phyloP scores from a whole-genome alignment of 345 rosid genomes.

The Gossypium turneri region DNA sequence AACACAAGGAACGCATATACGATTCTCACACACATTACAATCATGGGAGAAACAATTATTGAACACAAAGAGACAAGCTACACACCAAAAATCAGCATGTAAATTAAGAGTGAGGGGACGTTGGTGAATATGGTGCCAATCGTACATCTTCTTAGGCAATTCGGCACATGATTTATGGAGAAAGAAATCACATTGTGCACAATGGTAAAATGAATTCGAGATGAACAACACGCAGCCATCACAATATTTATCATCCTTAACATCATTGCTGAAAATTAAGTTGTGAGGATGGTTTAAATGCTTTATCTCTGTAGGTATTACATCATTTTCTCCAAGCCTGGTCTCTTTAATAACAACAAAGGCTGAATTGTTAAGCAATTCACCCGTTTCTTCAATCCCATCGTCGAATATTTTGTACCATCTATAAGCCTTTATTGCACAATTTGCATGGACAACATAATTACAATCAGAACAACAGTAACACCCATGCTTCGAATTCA shows the following conservation, averaged over 20 bases:
- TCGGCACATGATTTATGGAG: background rate
- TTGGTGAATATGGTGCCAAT: background rate
- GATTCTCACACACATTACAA: background rate
- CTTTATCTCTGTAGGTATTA: background rate
- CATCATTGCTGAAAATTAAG: background rate
- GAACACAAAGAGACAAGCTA: fast-evolving
- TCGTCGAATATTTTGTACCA: background rate
- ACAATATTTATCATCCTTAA: background rate
- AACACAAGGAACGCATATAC: background rate
- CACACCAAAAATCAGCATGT: background rate
- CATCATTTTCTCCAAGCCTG: background rate
- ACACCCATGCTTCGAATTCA: background rate
- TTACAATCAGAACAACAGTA: background rate
- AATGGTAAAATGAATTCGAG: background rate
- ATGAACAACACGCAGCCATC: background rate
- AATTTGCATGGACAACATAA: background rate
- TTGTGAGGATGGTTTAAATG: background rate
- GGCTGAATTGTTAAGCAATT: background rate
- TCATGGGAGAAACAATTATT: background rate
- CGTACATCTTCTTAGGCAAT: background rate
- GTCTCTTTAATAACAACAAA: background rate
- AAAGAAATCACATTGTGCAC: background rate
- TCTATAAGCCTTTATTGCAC: background rate
- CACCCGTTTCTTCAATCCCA: background rate
- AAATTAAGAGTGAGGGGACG: background rate